A percentile compares a stretch with the other conserved stretches of the same genome.
These are phyloP conservation scores for Hymenoscyphus salicellus DNA, from an alignment of 2,329 filamentous ascomycete genomes.

Conservation along the genomic window DNA sequence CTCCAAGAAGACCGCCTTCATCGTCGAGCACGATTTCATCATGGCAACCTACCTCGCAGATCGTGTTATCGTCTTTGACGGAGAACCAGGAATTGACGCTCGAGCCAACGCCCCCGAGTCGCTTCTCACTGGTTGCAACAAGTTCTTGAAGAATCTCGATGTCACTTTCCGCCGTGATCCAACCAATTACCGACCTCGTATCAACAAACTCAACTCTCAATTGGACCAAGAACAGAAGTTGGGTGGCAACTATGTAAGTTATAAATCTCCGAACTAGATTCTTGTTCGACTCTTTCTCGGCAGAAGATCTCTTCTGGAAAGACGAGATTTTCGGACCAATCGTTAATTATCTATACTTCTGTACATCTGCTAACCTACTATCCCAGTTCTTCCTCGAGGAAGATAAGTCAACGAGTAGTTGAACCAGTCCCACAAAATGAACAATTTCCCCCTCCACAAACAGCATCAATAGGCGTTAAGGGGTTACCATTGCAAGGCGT, in stretches of 20 bases:
- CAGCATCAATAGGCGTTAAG: constrained; percentile 36
- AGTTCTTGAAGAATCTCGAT: constrained; percentile 92
- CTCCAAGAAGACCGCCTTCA: constrained; percentile 97
- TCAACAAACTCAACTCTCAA: constrained; percentile 96
- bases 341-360: too few relatives aligned
- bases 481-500: constrained; percentile 30
- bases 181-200: constrained; percentile 91
- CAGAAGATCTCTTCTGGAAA: constrained; percentile 5
- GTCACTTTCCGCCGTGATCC: constrained; percentile 98
- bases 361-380: constrained; percentile 16
- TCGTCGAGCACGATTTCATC: constrained; percentile 99
- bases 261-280: background rate
- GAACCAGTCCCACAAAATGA: constrained; percentile 59
- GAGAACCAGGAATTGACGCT: constrained; percentile 81
- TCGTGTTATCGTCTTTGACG: constrained; percentile 97
- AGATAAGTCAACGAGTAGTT: constrained; percentile 49
- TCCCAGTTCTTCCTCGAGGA: constrained; percentile 92
- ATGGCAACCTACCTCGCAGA: constrained; percentile 80
- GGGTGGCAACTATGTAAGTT: constrained; percentile 80
- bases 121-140: constrained; percentile 88
- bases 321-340: background rate
- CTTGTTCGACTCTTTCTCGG: background rate
- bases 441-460: constrained; percentile 32
- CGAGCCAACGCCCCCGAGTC: constrained; percentile 89
- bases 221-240: constrained; percentile 97